Evolutionary conservation across 192 early-diverging fungal genomes (phyloP).

Genomic region (Entomortierella parvispora): DNA sequence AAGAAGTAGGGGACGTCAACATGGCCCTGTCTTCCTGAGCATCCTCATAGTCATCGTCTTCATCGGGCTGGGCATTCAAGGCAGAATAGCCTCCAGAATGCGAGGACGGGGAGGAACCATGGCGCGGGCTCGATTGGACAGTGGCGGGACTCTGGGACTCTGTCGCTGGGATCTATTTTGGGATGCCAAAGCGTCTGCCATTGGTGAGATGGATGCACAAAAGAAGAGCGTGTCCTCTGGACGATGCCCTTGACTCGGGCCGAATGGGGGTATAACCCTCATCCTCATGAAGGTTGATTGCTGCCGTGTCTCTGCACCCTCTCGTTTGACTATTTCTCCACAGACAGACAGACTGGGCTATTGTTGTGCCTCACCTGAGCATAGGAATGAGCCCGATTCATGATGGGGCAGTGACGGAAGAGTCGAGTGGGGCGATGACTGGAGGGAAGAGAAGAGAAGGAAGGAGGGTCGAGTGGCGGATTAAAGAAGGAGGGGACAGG

Average conservation of each 20-base stretch:
- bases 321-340: background rate
- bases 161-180: conserved; percentile 4
- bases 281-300: too few relatives aligned
- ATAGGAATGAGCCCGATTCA: conserved; percentile 42
- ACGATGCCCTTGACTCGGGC: conserved; percentile 8
- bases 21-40: conserved; percentile 28
- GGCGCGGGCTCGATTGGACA: too few relatives aligned
- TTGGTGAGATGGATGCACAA: background rate
- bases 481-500: background rate
- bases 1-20: conserved; percentile 22
- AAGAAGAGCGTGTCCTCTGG: too few relatives aligned
- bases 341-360: too few relatives aligned
- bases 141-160: background rate
- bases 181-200: background rate
- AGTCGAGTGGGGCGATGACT: background rate
- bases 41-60: conserved; percentile 29
- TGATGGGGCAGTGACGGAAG: background rate
- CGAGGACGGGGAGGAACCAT: too few relatives aligned
- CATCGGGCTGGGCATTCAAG: conserved; percentile 12
- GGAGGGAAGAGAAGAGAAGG: background rate
- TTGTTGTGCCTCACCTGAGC: conserved; percentile 38
- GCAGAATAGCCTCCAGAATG: conserved; percentile 8
- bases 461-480: background rate
- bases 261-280: too few relatives aligned
- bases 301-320: background rate